These are phyloP conservation scores for Mortierella sp. DNA, from an alignment of 371 early-diverging fungal genomes.

Conservation along the genomic window DNA sequence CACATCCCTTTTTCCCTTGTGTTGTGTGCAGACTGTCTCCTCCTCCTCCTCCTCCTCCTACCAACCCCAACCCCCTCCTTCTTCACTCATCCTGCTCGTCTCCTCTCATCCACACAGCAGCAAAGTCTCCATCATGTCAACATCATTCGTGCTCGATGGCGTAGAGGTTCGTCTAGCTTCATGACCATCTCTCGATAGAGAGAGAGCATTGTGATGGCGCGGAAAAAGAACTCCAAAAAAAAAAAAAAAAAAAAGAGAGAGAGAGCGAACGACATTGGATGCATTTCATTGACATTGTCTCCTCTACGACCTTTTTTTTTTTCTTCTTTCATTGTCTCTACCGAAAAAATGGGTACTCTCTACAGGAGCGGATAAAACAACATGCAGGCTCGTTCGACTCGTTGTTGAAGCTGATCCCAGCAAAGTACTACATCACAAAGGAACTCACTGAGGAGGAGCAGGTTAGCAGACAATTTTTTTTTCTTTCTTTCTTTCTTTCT, in stretches of 20 bases:
- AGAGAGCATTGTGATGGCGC: neutral
- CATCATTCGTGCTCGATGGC: slow-evolving; percentile 41
- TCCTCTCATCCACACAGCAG: slow-evolving; percentile 5
- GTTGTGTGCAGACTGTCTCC: neutral
- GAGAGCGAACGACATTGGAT: too few relatives aligned
- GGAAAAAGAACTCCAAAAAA: neutral
- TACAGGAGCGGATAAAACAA: slow-evolving; percentile 66
- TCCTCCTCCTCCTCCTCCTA: slow-evolving; percentile 9
- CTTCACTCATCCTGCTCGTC: too few relatives aligned
- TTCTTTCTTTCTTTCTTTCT: neutral
- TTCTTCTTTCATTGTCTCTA: neutral
- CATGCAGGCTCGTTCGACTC: slow-evolving; percentile 71
- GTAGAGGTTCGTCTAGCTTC: slow-evolving; percentile 31
- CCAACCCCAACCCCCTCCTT: too few relatives aligned
- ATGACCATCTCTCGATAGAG: neutral
- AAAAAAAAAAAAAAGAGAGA: too few relatives aligned
- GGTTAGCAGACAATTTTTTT: slow-evolving; percentile 11
- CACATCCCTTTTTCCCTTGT: too few relatives aligned
- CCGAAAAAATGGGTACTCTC: too few relatives aligned
- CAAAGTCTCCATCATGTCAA: slow-evolving; percentile 38
- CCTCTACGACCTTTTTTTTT: neutral
- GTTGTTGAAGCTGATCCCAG: slow-evolving; percentile 77
- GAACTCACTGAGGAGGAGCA: slow-evolving; percentile 59
- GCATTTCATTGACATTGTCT: neutral
- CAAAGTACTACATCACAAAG: slow-evolving; percentile 74